Conservation (phyloP, 345 rosid species). For the Rubroshorea leprosula region DNA sequence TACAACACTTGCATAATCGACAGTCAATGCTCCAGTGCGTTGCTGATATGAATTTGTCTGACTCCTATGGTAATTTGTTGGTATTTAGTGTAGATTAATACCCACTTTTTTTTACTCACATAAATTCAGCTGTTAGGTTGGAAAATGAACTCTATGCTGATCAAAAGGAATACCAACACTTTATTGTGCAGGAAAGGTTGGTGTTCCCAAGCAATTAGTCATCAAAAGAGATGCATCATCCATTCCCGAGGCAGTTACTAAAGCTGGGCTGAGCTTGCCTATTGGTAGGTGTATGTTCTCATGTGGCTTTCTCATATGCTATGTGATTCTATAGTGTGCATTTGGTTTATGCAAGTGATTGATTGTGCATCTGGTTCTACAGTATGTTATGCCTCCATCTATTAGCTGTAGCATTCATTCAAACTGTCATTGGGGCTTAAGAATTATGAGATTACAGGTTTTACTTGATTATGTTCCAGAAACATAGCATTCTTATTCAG, state of each 20-base stretch:
- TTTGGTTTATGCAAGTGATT: neutral
- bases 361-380: neutral
- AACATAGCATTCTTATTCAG: neutral
- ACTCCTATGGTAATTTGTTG: conserved; percentile 35
- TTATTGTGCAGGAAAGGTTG: conserved; percentile 51
- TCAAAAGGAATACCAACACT: neutral
- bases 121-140: conserved; percentile 1
- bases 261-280: conserved; percentile 59
- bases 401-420: neutral
- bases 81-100: neutral
- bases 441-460: too few relatives aligned
- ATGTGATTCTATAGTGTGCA: neutral
- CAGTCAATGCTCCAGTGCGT: conserved; percentile 82
- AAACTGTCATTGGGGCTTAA: too few relatives aligned
- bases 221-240: conserved; percentile 58
- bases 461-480: too few relatives aligned
- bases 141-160: conserved; percentile 4
- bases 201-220: conserved; percentile 56
- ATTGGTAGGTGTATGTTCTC: conserved; percentile 34
- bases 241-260: conserved; percentile 51
- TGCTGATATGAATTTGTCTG: conserved; percentile 66
- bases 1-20: conserved; percentile 65
- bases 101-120: neutral
- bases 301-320: neutral
- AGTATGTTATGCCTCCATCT: neutral